phyloP scores from a whole-genome alignment of 129 eudicot genomes.

The Escallonia rubra region DNA sequence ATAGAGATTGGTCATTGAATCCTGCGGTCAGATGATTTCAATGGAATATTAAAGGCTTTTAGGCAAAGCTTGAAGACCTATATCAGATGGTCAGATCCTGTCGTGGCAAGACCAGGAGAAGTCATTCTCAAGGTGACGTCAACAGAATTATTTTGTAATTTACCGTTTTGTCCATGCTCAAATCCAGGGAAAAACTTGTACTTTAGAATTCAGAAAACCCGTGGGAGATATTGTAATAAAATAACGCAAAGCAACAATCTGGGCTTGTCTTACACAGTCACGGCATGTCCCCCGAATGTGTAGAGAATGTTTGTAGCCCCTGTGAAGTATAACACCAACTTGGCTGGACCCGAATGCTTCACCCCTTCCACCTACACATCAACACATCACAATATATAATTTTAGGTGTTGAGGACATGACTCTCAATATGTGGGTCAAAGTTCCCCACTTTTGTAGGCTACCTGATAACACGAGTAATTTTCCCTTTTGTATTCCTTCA shows the following conservation, averaged over 20 bases:
- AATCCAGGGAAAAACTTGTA: conserved; percentile 20
- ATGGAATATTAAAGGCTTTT: conserved; percentile 16
- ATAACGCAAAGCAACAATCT: conserved; percentile 19
- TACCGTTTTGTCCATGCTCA: conserved; percentile 8
- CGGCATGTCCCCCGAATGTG: conserved; percentile 99
- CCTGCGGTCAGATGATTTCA: background rate
- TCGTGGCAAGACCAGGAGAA: conserved; percentile 26
- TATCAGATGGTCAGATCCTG: conserved; percentile 40
- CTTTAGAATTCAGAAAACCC: conserved; percentile 3
- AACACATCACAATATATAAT: background rate
- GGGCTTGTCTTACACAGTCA: conserved; percentile 88
- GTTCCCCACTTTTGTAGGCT: too few relatives aligned
- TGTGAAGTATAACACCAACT: conserved; percentile 88
- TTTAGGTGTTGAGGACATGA: too few relatives aligned
- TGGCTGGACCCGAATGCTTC: conserved; percentile 93
- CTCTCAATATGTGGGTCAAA: too few relatives aligned
- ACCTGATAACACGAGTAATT: too few relatives aligned
- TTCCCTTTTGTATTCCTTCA: too few relatives aligned
- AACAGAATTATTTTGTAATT: conserved; percentile 19
- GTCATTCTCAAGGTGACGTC: conserved; percentile 42
- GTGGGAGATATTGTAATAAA: conserved; percentile 5
- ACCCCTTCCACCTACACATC: conserved; percentile 76
- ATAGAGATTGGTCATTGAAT: conserved; percentile 21
- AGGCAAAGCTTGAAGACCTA: conserved; percentile 17
- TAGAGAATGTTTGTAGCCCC: conserved; percentile 99